These are phyloP conservation scores for Agrostemma githago DNA, from an alignment of 148 eudicot genomes.

Conservation along the genomic window DNA sequence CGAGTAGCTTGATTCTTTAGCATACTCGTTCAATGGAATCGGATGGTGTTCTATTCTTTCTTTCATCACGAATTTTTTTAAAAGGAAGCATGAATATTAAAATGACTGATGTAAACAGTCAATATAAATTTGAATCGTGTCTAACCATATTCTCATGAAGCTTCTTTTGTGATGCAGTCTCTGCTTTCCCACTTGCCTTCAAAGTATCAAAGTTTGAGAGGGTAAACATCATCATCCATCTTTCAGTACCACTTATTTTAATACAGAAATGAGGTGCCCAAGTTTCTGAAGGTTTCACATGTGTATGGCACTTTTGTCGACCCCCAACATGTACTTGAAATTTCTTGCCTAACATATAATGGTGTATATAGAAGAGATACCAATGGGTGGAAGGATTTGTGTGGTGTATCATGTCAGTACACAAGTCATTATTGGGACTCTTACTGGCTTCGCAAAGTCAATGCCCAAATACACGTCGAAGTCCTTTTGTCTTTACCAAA, in stretches of 20 bases:
- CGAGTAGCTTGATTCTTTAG: background rate
- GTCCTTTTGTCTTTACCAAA: background rate
- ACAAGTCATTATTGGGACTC: background rate
- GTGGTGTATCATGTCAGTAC: background rate
- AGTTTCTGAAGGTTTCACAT: background rate
- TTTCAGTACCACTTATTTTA: slow-evolving; percentile 5
- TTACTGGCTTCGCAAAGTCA: background rate
- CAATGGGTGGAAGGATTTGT: background rate
- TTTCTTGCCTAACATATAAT: background rate
- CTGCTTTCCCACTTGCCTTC: slow-evolving; percentile 71
- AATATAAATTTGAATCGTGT: background rate
- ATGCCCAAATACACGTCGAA: background rate
- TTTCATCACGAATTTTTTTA: background rate
- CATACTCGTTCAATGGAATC: background rate
- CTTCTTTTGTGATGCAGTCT: slow-evolving; percentile 51
- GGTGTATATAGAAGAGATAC: background rate
- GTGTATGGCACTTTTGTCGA: background rate
- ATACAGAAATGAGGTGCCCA: background rate
- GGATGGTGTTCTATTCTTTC: background rate
- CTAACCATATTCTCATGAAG: slow-evolving; percentile 7
- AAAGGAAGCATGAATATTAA: background rate
- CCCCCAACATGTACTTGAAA: background rate
- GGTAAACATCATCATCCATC: slow-evolving; percentile 39
- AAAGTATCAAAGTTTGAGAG: slow-evolving; percentile 63
- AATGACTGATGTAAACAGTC: background rate